Evolutionary conservation across 2,329 filamentous ascomycete genomes (phyloP), one percentile per base, ranked within the genome.

Genomic region (Helotiales sp.): DNA sequence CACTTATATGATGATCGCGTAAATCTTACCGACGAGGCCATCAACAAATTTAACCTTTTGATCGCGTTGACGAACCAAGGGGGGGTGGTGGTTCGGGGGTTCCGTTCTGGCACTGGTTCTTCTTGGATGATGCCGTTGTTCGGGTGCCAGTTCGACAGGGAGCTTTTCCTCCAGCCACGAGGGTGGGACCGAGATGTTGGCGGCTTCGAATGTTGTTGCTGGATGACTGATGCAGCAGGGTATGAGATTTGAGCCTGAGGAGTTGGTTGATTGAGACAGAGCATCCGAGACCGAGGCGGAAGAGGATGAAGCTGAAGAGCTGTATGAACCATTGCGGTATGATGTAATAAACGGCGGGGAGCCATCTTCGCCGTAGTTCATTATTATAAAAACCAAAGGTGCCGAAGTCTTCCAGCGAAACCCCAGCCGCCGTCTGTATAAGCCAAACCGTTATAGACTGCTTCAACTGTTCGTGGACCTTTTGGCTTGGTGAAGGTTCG

Each of bases 1-100:
- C n/a, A 73, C 75, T 67, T 71, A 60, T 61, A 71, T 67, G 64
- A 72, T 65, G 74, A 74, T 74, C 75, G 75, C 69, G 30, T 72
- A 69, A 78, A 75, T 77, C 95, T 93, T 93, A 97, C 95, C 95
- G 84, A 97, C 94, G 79, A 97, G 92, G 80, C 90, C 95, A 81
- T 97, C 94, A 81, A 98, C 95, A 78, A 98, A 97, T 81, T 91
- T 94, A 78, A 92, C 87, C 85, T 97, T 97, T 78, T 94, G 92
- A 81, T 97, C 93, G 77, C 89, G 88, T 83, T 97, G 94, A 76
- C 94, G 91, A 71, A 93, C 85, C 71, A 97, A 86, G 66, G 90
- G 82, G 58, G 95, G 93, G 74, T 92, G 91, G 75, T 86, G 85
- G 87, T 80, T 74, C 86, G 84, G 66, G 84, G 80, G 64, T 84